Base-by-base conservation (phyloP, 2,329 filamentous ascomycete species). In the Hortaea werneckii region DNA sequence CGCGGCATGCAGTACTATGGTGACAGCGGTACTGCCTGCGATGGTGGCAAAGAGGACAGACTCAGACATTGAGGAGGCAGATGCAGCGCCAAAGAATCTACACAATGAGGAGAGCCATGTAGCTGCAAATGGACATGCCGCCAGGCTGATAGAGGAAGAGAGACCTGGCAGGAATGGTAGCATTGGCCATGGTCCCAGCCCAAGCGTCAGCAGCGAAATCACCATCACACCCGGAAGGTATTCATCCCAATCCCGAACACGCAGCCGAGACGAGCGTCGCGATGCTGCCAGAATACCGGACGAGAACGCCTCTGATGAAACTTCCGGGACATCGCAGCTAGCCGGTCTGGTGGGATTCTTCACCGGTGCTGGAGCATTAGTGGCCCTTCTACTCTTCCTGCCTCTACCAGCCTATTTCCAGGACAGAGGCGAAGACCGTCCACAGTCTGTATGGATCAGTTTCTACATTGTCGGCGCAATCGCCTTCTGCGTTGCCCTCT, bases 271-370 rank as follows among this genome's bases (percentile, higher is more conserved):
- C n/a, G 12, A 44, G 29, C 20, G 20, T 20, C 32, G n/a, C n/a
- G n/a, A 35, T 35, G n/a, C 32, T n/a, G 32, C 8, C 9, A 28
- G 45, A 41, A 13, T 38, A 6, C 37, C 12, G 30, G 43, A 48
- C 20, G 20, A 8, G n/a, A 12, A 27, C 26, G 34, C 48, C 28
- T 41, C 45, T 11, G 44, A 56, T 7, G 47, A 41, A 5, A 39
- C 47, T 20, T 51, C 52, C 46, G 39, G 50, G 30, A 44, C 56
- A 9, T 61, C 66, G 34, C 73, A 79, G 50, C 75, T 98, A 27
- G 90, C 92, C 11, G 92, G 92, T 0, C 80, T 89, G 42, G 92
- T 98, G 5, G 92, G 92, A 4, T 72, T 95, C 48, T 94, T 94
- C 62, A 95, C 92, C 6, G 92, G 92, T 26, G 87, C 86, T 57